A percentile compares a stretch with the other conserved stretches of the same genome.
Evolutionary conservation across 108 stramenopile genomes (phyloP).

Genomic region (Mediolabrus comicus): DNA sequence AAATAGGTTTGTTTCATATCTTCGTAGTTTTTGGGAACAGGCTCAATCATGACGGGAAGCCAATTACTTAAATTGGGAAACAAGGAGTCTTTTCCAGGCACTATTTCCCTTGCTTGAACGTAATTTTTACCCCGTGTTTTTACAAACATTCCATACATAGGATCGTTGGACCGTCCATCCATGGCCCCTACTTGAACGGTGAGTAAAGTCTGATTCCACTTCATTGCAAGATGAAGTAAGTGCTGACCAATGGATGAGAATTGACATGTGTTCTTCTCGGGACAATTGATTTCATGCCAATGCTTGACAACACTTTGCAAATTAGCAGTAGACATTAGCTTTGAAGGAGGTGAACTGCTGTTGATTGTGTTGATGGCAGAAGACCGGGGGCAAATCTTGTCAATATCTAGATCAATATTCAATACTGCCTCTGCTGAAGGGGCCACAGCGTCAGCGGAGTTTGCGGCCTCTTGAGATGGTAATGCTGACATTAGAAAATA

Average conservation of each 20-base stretch:
- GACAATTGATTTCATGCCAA: background rate
- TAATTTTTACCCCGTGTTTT: too few relatives aligned
- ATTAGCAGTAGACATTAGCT: background rate
- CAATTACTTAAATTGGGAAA: conserved; percentile 6
- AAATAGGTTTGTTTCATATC: conserved; percentile 4
- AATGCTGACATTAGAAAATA: too few relatives aligned
- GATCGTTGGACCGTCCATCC: conserved; percentile 6
- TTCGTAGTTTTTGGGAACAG: conserved; percentile 11
- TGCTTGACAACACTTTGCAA: background rate
- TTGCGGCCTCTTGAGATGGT: too few relatives aligned
- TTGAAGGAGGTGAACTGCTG: background rate
- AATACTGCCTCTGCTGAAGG: too few relatives aligned
- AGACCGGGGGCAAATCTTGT: background rate
- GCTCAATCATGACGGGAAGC: conserved; percentile 19
- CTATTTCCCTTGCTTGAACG: too few relatives aligned
- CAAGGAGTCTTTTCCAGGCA: too few relatives aligned
- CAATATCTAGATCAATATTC: background rate
- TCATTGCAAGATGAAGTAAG: background rate
- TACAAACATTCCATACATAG: conserved; percentile 4
- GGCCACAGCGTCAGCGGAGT: too few relatives aligned
- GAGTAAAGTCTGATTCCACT: background rate
- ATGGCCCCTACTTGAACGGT: conserved; percentile 1
- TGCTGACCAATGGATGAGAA: background rate
- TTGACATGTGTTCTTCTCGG: background rate
- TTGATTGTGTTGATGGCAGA: background rate